A percentile compares a stretch with the other conserved stretches of the same genome.
phyloP scores from a whole-genome alignment of 2,329 filamentous ascomycete species.

The Pseudomassariella vexata region DNA sequence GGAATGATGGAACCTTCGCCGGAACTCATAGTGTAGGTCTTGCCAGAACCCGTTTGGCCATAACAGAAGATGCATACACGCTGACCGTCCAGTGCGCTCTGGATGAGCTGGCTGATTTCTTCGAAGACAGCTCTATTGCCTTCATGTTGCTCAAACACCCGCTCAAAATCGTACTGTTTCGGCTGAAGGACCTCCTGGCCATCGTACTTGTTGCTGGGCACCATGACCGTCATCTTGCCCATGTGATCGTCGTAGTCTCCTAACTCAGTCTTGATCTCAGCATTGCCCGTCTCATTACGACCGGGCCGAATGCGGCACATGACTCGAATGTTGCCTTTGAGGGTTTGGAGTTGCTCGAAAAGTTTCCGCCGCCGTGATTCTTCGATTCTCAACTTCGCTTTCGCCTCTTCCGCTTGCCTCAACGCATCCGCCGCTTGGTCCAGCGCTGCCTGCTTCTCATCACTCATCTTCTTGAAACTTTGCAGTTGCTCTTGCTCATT shows the following conservation, averaged over 20 bases:
- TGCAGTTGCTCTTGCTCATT: conserved; percentile 11
- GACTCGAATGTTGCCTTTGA: conserved; percentile 96
- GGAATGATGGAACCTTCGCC: conserved; percentile 85
- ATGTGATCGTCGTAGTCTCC: conserved; percentile 56
- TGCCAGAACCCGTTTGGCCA: conserved; percentile 93
- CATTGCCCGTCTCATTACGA: conserved; percentile 51
- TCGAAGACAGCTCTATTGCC: conserved; percentile 86
- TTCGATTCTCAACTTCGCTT: conserved; percentile 16
- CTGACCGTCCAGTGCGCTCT: conserved; percentile 93
- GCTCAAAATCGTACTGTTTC: conserved; percentile 85
- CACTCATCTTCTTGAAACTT: conserved; percentile 8
- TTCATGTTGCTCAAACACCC: conserved; percentile 75
- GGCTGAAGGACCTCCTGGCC: conserved; percentile 65
- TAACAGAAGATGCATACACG: conserved; percentile 99
- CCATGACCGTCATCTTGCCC: conserved; percentile 81
- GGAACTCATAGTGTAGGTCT: conserved; percentile 87
- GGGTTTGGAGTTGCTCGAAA: conserved; percentile 95
- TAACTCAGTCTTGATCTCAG: conserved; percentile 69
- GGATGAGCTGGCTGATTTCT: conserved; percentile 93
- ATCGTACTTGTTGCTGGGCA: conserved; percentile 75
- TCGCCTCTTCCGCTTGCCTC: conserved; percentile 9
- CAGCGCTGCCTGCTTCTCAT: conserved; percentile 7
- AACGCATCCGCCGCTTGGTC: conserved; percentile 8
- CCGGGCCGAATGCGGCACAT: conserved; percentile 92
- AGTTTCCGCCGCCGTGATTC: conserved; percentile 68